Base-by-base conservation (phyloP, 257 asterid species). In the Scutellaria minor region DNA sequence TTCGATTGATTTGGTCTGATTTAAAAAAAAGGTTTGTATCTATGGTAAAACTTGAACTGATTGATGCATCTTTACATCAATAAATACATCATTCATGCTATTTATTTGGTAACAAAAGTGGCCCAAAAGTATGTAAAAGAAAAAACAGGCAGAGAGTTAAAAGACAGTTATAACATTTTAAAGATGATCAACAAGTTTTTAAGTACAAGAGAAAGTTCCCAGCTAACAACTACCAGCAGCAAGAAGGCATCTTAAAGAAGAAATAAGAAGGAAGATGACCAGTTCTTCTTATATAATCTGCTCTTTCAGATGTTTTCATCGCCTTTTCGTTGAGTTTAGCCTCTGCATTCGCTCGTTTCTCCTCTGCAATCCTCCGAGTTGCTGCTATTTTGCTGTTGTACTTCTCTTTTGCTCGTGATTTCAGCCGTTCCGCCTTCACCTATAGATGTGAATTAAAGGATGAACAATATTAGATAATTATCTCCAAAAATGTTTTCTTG, bases 371-470 rank as follows among this genome's bases (percentile, higher is more conserved):
- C 74, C 98, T 87, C 64, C 88, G 84, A 0, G 88, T 83, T 4
- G 95, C 73, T 5, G 98, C 93, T 35, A 90, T 78, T 61, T 82
- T 92, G 70, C 85, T 92, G 8, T 81, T 80, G 79, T 81, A 86
- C 83, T 81, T 87, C 75, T 94, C 97, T 35, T 91, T 91, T 27
- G 98, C 97, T 70, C 98, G 82, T 0, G 91, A 77, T 81, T 88
- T 94, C 50, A 89, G 39, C 48, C 89, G 83, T 61, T 94, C 99
- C 1, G 95, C 99, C 81, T 94, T 94, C 53, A 81, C 94, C 97
- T 94, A 83, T 31, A 7, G 39, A 47, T 7, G 10, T 15, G 22
- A 27, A 46, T 44, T 64, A 20, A 4, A 15, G 37, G 63, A 6
- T 57, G 42, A 24, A 24, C 18, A 7, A 6, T 52, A 4, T 27